Conservation (phyloP, 306 rosid species). For the Cicer chorassanicum region DNA sequence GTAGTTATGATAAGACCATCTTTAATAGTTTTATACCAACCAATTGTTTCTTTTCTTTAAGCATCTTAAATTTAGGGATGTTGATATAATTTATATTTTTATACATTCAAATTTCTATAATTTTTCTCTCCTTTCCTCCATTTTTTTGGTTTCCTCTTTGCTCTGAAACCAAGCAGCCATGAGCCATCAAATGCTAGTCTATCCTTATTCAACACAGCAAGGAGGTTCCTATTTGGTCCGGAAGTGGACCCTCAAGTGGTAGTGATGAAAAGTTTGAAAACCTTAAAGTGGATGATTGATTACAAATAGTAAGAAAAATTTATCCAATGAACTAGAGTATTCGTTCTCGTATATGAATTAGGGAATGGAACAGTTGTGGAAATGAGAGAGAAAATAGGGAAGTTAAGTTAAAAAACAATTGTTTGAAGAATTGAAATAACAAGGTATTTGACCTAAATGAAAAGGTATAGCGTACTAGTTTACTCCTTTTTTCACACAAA, state of each 20-base stretch:
- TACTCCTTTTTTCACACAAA: background rate
- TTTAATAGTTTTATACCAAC: background rate
- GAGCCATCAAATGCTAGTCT: too few species aligned
- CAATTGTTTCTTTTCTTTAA: background rate
- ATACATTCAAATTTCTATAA: too few species aligned
- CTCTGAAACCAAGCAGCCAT: too few species aligned
- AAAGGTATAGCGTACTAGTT: background rate
- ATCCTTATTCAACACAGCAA: too few species aligned
- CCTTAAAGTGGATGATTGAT: background rate
- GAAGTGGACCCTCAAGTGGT: background rate
- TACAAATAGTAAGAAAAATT: background rate
- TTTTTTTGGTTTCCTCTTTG: too few species aligned
- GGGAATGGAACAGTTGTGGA: background rate
- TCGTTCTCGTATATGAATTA: background rate
- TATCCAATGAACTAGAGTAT: background rate
- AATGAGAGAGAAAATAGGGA: slow-evolving; percentile 10
- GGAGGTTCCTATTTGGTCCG: background rate
- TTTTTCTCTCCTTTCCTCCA: too few species aligned
- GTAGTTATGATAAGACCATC: too few species aligned
- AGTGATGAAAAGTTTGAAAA: background rate
- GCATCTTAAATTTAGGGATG: background rate
- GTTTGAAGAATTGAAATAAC: slow-evolving; percentile 10
- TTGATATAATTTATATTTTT: background rate
- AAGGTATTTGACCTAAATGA: background rate
- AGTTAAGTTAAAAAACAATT: background rate